Conservation (phyloP, 1,284 basidiomycete genomes). For the Mycosarcoma mackinlayi region DNA sequence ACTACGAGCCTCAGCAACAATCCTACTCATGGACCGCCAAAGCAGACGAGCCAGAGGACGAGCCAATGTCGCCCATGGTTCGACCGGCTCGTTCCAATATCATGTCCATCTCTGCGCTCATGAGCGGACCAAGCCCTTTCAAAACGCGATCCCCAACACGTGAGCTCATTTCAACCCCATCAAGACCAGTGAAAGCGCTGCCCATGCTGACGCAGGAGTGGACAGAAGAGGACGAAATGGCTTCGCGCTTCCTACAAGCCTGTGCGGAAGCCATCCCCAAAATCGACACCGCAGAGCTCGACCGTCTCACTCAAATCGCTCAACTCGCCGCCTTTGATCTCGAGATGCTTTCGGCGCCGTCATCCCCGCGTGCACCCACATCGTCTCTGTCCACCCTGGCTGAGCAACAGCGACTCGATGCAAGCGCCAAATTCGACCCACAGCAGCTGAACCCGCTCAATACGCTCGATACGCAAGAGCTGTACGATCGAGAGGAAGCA, state of each 20-base stretch:
- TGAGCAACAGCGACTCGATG: constrained; percentile 13
- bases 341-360: constrained; percentile 6
- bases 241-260: constrained; percentile 32
- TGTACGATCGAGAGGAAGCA: constrained; percentile 32
- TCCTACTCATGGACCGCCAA: constrained; percentile 7
- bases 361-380: constrained; percentile 10
- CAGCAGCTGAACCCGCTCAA: constrained; percentile 30
- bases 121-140: constrained; percentile 30
- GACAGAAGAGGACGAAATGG: constrained; percentile 43
- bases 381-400: constrained; percentile 3
- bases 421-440: constrained; percentile 17
- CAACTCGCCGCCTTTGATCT: constrained; percentile 43
- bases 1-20: not conserved
- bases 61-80: constrained; percentile 30
- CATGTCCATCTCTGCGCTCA: constrained; percentile 52
- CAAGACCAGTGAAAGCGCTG: not conserved
- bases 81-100: constrained; percentile 42
- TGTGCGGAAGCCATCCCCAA: constrained; percentile 22
- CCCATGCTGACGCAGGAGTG: constrained; percentile 26
- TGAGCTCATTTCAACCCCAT: constrained; percentile 15
- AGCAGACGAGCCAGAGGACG: constrained; percentile 16
- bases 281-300: constrained; percentile 41
- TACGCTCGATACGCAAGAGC: constrained; percentile 24
- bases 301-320: constrained; percentile 40
- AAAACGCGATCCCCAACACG: constrained; percentile 20